Percentiles rank a stretch among this genome's conserved stretches.
These are phyloP conservation scores for Eutypella sp. DNA, from an alignment of 2,329 filamentous ascomycete species.

Conservation along the genomic window DNA sequence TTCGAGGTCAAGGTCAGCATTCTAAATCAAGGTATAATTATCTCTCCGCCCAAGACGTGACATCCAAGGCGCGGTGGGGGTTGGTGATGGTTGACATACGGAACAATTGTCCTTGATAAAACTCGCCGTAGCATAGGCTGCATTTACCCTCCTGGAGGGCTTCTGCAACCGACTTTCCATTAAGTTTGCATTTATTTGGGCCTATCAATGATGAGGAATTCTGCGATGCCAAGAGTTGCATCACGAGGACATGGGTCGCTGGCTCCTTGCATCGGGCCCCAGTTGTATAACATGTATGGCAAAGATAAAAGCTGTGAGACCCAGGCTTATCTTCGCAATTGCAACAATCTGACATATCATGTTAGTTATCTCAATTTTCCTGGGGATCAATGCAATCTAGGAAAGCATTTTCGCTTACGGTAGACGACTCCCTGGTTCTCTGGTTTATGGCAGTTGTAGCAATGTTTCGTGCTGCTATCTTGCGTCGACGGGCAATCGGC, in stretches of 20 bases:
- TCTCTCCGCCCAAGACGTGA: not conserved
- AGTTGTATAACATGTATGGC: not conserved
- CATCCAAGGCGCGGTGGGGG: too few relatives aligned
- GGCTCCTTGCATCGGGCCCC: not conserved
- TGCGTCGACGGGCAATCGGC: not conserved
- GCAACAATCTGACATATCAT: not conserved
- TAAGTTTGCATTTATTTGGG: not conserved
- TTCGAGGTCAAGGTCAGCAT: not conserved
- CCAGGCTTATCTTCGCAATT: not conserved
- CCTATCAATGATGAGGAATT: not conserved
- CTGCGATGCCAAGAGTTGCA: not conserved
- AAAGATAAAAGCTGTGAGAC: not conserved
- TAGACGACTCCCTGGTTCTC: not conserved
- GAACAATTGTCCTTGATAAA: too few relatives aligned
- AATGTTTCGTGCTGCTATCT: not conserved
- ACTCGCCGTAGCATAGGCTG: too few relatives aligned
- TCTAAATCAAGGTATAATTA: not conserved
- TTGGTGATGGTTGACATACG: too few relatives aligned
- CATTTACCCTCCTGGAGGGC: too few relatives aligned
- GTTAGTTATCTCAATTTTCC: too few relatives aligned
- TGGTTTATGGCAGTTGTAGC: not conserved
- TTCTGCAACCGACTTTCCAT: too few relatives aligned
- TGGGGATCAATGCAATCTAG: too few relatives aligned
- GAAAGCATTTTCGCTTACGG: too few relatives aligned
- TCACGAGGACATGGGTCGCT: not conserved